Base-by-base conservation (phyloP, 2,329 filamentous ascomycete genomes). In the Diaporthe citriasiana region DNA sequence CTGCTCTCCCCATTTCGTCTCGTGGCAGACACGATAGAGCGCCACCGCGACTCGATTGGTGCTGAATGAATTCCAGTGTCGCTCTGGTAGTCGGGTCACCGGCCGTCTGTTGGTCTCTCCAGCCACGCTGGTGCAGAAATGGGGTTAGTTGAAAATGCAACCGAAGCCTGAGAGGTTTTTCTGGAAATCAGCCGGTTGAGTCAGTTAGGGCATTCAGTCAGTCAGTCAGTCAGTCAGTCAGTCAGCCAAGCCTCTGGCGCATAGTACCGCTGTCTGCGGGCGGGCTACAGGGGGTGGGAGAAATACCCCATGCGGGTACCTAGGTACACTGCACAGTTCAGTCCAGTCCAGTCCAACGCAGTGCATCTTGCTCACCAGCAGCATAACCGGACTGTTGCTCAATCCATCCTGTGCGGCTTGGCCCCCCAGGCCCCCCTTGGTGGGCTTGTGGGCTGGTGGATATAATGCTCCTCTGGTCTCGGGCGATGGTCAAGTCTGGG, bases 131-230 rank as follows among this genome's bases (percentile, higher is more conserved):
- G 66, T 71, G 47, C 55, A 65, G 38, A 40, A 57, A 33, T 27
- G 47, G 47, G 35, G 13, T 59, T 71, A 71, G 55, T 53, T 38
- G 40, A 53, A 66, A 60, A 70, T 74, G 72, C 50, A 47, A 65
- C 60, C 68, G 72, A 74, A 74, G 72, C 69, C 63, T 56, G 19
- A 33, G 19, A 33, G 45, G 56, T 63, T 45, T 72, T 74, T 74
- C 73, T 74, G 73, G 73, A 74, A 74, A 59, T 56, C 40, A 50
- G 45, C 45, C 38, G 47, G 56, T 73, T 51, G 40, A 70, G 71
- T 53, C 60, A 70, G 56, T 70, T 22, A 66, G n/a, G n/a, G n/a
- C n/a, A n/a, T n/a, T n/a, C n/a, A n/a, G 45, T 9, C 56, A 27
- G 56, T 59, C 35, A 25, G 12, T 25, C 19, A 22, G 38, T 8